A percentile compares a stretch with the other conserved stretches of the same genome.
Evolutionary conservation across 2,329 filamentous ascomycete genomes (phyloP).

Genomic region (Myriosclerotinia curreyana): DNA sequence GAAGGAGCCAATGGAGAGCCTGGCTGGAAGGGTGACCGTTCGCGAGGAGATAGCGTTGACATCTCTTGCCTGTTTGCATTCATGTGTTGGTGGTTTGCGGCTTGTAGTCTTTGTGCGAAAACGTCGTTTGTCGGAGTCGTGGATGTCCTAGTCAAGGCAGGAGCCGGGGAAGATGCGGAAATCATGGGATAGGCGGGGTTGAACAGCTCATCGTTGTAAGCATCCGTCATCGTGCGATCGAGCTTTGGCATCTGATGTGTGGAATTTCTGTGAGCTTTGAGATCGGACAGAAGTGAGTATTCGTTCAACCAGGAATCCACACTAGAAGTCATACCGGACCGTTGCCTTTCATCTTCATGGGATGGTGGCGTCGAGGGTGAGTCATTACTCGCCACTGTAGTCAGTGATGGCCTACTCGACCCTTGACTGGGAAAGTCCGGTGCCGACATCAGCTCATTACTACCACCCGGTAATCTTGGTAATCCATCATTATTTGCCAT

Average conservation of each 20-base stretch:
- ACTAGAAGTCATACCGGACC: conserved; percentile 51
- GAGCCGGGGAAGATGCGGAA: conserved; percentile 51
- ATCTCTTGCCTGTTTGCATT: conserved; percentile 53
- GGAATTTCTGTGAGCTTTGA: conserved; percentile 52
- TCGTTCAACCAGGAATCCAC: conserved; percentile 52
- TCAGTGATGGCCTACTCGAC: conserved; percentile 46
- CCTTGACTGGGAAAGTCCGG: conserved; percentile 24
- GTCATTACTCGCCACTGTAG: conserved; percentile 60
- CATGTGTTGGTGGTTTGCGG: conserved; percentile 71
- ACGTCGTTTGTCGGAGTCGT: conserved; percentile 54
- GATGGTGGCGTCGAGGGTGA: conserved; percentile 57
- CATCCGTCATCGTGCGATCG: conserved; percentile 80
- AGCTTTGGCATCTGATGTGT: conserved; percentile 61
- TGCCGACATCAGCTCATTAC: conserved; percentile 35
- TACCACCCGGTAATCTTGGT: conserved; percentile 31
- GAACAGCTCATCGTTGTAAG: conserved; percentile 77
- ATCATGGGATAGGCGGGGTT: conserved; percentile 61
- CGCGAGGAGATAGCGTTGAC: conserved; percentile 51
- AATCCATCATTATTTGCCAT: conserved; percentile 34
- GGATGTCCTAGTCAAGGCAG: conserved; percentile 36
- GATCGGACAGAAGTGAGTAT: conserved; percentile 60
- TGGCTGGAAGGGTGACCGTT: conserved; percentile 78
- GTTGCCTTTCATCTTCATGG: conserved; percentile 51
- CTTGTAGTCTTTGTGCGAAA: conserved; percentile 73
- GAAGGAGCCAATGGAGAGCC: conserved; percentile 59